Conservation (phyloP, 2,329 filamentous ascomycete species). For the Purpureocillium lavendulum region DNA sequence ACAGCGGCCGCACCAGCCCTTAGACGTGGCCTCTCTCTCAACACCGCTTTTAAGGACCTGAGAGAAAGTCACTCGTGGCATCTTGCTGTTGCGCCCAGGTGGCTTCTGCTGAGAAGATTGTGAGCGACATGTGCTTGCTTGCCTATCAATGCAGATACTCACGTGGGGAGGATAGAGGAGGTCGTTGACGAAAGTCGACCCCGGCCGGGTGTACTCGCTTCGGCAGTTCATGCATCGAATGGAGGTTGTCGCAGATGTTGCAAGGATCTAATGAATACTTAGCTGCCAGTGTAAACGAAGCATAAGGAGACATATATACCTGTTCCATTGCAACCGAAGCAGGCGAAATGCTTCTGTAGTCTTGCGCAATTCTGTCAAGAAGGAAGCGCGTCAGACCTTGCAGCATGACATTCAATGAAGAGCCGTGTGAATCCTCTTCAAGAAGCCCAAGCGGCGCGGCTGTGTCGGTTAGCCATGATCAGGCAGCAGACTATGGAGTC, state of each 20-base stretch:
- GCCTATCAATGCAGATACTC: conserved; percentile 7
- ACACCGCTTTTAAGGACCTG: conserved; percentile 89
- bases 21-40: conserved; percentile 77
- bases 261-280: conserved; percentile 36
- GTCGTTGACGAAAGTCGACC: conserved; percentile 76
- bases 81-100: conserved; percentile 38
- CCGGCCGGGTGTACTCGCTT: conserved; percentile 75
- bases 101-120: conserved; percentile 29
- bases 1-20: conserved; percentile 90
- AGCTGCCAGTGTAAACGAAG: not conserved
- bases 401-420: conserved; percentile 70
- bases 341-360: conserved; percentile 62
- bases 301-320: conserved; percentile 27
- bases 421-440: conserved; percentile 71
- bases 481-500: not conserved
- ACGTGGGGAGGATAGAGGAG: conserved; percentile 62
- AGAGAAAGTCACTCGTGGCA: conserved; percentile 63
- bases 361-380: conserved; percentile 68
- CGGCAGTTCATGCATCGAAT: conserved; percentile 83
- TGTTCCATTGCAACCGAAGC: conserved; percentile 61
- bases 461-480: conserved; percentile 15
- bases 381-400: conserved; percentile 83
- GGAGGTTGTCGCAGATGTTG: conserved; percentile 60
- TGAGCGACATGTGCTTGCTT: not conserved
- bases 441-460: conserved; percentile 70